Evolutionary conservation across 2,329 filamentous ascomycete species (phyloP), one percentile per base, ranked within the genome.

Genomic region (Hypoxylon sp.): DNA sequence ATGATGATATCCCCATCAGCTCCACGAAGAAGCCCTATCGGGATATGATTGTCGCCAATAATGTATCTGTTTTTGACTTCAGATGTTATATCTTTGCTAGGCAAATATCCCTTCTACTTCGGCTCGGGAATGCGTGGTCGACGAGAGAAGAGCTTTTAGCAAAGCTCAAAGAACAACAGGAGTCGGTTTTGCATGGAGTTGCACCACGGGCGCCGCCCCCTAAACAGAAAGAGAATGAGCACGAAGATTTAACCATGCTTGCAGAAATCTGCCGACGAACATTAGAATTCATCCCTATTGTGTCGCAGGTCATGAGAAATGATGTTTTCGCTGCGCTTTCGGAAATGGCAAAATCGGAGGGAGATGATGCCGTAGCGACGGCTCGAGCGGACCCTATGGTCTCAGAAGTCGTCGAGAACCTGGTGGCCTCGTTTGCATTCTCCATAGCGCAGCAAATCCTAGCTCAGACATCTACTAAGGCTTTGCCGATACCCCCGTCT

Each of bases 31-130:
- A 97, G 79, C 88, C 92, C 1, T 99, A 98, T 77, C 89, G 95
- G 57, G 94, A 97, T 64, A 89, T 97, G 75, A 99, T 99, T 54
- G 84, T 99, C 42, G 91, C 93, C 13, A 99, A 97, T 82, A 93
- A 97, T 72, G 97, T 99, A 37, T 99, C 96, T 0, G 86, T 97
- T 2, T 98, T 98, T 77, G 96, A 99, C 79, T 98, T 99, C 78
- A 88, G 93, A 55, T 93, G 92, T 73, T 99, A 99, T 78, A 90
- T 99, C 11, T 99, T 98, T 79, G 90, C 94, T 2, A 89, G 96
- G 25, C 95, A 99, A 75, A 89, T 97, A 69, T 88, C 92, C 2
- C 82, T 99, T 0, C 85, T 98, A 1, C 85, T 97, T 11, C 89
- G 95, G 3, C 86, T 97, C 0, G 94, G 92, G n/a, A 96, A 95